Evolutionary conservation across 176 grass and related monocot species (phyloP).

Genomic region (Otatea glauca): DNA sequence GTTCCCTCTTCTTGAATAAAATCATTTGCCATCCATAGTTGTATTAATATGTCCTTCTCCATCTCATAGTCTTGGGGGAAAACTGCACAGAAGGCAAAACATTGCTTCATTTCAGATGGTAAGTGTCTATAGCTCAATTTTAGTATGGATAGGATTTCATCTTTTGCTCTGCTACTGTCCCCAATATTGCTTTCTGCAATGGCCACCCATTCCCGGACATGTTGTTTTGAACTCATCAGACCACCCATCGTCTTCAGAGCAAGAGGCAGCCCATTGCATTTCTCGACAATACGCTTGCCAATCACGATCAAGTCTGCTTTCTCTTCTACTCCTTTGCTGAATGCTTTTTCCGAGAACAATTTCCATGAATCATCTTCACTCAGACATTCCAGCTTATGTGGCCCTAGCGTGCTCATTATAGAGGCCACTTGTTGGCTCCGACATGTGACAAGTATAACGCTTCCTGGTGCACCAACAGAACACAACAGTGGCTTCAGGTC

Average conservation of each 20-base stretch:
- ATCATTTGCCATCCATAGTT: conserved; percentile 39
- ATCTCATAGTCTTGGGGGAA: conserved; percentile 2
- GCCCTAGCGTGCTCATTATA: conserved; percentile 9
- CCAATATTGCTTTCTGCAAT: background rate
- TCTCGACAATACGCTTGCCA: conserved; percentile 21
- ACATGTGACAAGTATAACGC: conserved; percentile 47
- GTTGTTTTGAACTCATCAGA: conserved; percentile 44
- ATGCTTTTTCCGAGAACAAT: conserved; percentile 43
- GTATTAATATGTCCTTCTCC: conserved; percentile 19
- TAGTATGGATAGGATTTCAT: background rate
- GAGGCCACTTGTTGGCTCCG: background rate
- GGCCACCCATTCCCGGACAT: conserved; percentile 18
- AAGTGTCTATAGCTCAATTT: conserved; percentile 35
- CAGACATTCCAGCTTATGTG: background rate
- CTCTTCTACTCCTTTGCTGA: background rate
- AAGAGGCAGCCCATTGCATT: conserved; percentile 45
- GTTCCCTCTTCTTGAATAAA: background rate
- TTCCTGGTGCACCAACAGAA: conserved; percentile 33
- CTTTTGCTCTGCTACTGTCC: background rate
- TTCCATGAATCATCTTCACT: conserved; percentile 32
- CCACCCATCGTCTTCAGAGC: conserved; percentile 38
- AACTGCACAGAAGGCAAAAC: conserved; percentile 28
- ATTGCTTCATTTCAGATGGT: conserved; percentile 30
- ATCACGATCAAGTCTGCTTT: background rate
- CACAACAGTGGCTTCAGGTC: background rate